Conservation (phyloP, 176 grass and related monocot genomes). For the Cenchrus purpureus region DNA sequence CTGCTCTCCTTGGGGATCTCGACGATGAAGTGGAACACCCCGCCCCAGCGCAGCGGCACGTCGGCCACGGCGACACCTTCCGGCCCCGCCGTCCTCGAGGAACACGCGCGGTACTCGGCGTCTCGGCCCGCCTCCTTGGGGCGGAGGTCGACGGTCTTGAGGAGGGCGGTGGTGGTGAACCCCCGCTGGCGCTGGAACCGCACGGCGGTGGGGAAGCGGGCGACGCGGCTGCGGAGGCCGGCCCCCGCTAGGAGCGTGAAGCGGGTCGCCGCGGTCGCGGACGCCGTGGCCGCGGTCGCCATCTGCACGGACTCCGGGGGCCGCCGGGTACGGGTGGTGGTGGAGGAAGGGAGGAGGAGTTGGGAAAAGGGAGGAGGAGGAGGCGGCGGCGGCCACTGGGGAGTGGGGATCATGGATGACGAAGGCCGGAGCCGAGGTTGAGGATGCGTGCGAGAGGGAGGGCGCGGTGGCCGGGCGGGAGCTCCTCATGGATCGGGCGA, state of each 20-base stretch:
- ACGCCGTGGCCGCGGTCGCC: slow-evolving; percentile 71
- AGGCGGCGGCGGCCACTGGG: slow-evolving; percentile 34
- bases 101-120: slow-evolving; percentile 92
- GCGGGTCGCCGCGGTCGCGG: slow-evolving; percentile 56
- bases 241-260: slow-evolving; percentile 44
- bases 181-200: too few relatives aligned
- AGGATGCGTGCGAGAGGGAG: neutral
- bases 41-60: slow-evolving; percentile 81
- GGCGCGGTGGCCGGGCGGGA: too few relatives aligned
- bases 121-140: slow-evolving; percentile 79
- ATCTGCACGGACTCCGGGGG: slow-evolving; percentile 24
- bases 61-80: slow-evolving; percentile 94
- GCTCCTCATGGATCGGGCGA: too few relatives aligned
- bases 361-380: neutral
- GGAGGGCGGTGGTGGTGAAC: too few relatives aligned
- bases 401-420: slow-evolving; percentile 18
- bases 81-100: slow-evolving; percentile 71
- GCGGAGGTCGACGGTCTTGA: neutral
- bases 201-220: slow-evolving; percentile 11
- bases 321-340: neutral
- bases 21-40: slow-evolving; percentile 89
- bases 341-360: too few relatives aligned
- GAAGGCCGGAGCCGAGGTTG: neutral
- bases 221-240: slow-evolving; percentile 34
- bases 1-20: slow-evolving; percentile 98